Evolutionary conservation across 495 filamentous ascomycete genomes (phyloP).

Genomic region (Aspergillus sclerotiicarbonarius): DNA sequence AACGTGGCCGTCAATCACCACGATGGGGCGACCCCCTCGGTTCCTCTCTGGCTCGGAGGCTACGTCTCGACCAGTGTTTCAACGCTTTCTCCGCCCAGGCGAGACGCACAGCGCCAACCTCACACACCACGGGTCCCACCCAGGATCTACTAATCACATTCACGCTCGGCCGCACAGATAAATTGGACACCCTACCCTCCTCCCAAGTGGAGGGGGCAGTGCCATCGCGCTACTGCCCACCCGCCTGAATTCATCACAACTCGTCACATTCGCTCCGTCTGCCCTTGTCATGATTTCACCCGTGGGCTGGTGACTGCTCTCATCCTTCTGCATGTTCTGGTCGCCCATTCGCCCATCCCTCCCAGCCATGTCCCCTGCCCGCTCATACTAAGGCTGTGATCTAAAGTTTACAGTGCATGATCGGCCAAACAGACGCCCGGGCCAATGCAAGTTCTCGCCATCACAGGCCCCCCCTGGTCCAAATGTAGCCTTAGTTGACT

Average conservation of each 20-base stretch:
- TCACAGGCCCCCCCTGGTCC: background rate
- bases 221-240: slow-evolving; percentile 2
- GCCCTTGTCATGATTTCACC: too few relatives aligned
- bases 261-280: background rate
- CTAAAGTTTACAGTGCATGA: slow-evolving; percentile 26
- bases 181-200: background rate
- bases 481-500: background rate
- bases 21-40: background rate
- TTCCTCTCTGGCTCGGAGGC: slow-evolving; percentile 1
- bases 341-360: slow-evolving; percentile 14
- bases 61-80: slow-evolving; percentile 27
- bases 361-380: slow-evolving; percentile 1
- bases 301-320: background rate
- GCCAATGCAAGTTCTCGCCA: background rate
- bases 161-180: background rate
- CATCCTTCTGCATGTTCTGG: background rate
- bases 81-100: slow-evolving; percentile 4
- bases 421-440: slow-evolving; percentile 11
- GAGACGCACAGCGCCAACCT: slow-evolving; percentile 16
- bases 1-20: background rate
- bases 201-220: background rate
- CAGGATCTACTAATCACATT: slow-evolving; percentile 1
- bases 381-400: slow-evolving; percentile 23
- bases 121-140: slow-evolving; percentile 3
- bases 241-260: slow-evolving; percentile 5